Base-by-base conservation (phyloP, 2,329 filamentous ascomycete genomes). In the Colletotrichum trifolii region DNA sequence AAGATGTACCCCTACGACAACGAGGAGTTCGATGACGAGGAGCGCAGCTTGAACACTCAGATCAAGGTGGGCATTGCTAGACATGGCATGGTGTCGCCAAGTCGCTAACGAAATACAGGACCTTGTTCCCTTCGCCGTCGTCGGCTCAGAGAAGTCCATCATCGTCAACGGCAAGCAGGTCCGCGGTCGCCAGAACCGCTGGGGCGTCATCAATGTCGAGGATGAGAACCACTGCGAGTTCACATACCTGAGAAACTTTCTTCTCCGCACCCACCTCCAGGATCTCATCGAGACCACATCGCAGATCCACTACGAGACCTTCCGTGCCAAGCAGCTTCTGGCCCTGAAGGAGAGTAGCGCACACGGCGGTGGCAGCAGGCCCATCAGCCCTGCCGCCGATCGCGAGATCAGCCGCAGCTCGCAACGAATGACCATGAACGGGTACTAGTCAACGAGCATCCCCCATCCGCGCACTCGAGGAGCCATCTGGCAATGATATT, bases 1-100 rank as follows among this genome's bases (percentile, higher is more conserved):
- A 95, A 97, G 87, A 99, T 99, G 96, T 99, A 97, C 86, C 96
- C 96, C 67, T 99, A 99, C 80, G 96, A 99, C 81, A 98, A 97
- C 78, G 96, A 99, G 74, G 96, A 99, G 86, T 91, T 98, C 73
- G 96, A 99, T 76, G 92, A 96, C 70, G 96, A 99, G 85, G 96
- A 99, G 85, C 91, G 93, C 73, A 90, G 90, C 67, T 85, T 97
- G 82, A 98, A 98, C 83, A 89, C 89, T 65, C 92, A 97, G 78
- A 99, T 99, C 84, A 98, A 98, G 92, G 94, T 96, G 12, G 11
- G 65, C 33, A 10, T 33, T 55, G 4, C 33, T 13, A 11, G 47
- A 11, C 36, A 6, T 10, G 36, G n/a, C 39, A 54, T n/a, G 43
- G 6, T n/a, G 6, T 34, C 8, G 38, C 15, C 11, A 11, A 25